Evolutionary conservation across 208 protist genomes (phyloP).

Genomic region (Trichomonas gallinae): DNA sequence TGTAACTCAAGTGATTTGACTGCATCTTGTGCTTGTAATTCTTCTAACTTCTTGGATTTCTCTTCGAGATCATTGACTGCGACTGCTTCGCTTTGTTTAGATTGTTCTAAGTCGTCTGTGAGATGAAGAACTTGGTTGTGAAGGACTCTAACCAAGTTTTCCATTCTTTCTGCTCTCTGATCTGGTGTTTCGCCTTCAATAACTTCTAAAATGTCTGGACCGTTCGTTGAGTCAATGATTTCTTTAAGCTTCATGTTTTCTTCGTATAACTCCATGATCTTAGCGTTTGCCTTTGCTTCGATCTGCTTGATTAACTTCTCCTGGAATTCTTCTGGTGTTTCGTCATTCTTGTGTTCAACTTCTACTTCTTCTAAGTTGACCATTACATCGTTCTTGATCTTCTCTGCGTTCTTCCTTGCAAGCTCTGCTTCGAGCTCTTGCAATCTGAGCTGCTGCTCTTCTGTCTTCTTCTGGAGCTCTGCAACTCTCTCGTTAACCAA

Average conservation of each 20-base stretch:
- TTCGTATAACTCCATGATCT: not conserved
- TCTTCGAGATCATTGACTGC: not conserved
- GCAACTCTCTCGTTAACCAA: not conserved
- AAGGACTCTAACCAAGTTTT: not conserved
- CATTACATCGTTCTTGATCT: not conserved
- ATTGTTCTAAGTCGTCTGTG: not conserved
- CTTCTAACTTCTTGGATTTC: not conserved
- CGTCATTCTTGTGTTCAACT: not conserved
- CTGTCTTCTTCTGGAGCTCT: not conserved
- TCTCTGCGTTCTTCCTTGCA: not conserved
- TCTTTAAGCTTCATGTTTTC: not conserved
- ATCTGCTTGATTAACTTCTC: not conserved
- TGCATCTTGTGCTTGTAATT: not conserved
- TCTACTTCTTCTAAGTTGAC: not conserved
- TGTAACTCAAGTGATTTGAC: not conserved
- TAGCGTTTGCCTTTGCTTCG: not conserved
- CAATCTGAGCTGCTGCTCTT: not conserved
- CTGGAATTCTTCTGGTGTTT: not conserved
- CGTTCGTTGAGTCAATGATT: not conserved
- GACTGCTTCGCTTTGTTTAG: not conserved
- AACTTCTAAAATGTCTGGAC: not conserved
- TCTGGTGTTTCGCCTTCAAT: not conserved
- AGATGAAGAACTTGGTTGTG: not conserved
- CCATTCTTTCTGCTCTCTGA: not conserved
- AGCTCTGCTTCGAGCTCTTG: not conserved